Base-by-base conservation (phyloP, 208 protist species). In the Porcisia deanei region DNA sequence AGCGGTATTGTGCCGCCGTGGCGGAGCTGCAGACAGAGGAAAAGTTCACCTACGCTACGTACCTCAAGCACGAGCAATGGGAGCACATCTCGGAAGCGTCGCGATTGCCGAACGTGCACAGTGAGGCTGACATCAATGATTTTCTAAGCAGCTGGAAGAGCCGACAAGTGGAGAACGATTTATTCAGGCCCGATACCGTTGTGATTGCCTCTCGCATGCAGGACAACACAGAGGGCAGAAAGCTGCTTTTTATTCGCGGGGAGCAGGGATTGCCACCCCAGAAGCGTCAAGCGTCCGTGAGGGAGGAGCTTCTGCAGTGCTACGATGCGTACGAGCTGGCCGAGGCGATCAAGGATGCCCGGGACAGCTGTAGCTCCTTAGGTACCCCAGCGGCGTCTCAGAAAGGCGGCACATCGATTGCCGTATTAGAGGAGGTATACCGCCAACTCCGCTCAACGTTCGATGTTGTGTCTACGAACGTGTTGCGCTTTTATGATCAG, bases 111-210 rank as follows among this genome's bases (percentile, higher is more conserved):
- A 73, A 91, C 49, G 91, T 98, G n/a, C 14, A 83, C 67, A 88
- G 77, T 64, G 88, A 94, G 73, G 88, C 85, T 39, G 91, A 95
- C n/a, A 94, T 98, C 73, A 98, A 97, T 80, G 88, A 91, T 0
- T 98, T 97, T 70, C 86, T 98, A 37, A 85, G 79, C 49, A 90
- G 90, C 18, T 98, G 94, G 94, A 80, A 83, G n/a, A 86, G 89
- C 34, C 77, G 92, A 9, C 69, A 89, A 64, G 73, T 80, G 7
- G 75, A 82, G 67, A 67, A 76, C 66, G 79, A 85, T 41, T 53
- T 6, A 1, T 75, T 79, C 22, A 69, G 53, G 1, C 79, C 80
- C 10, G 55, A 85, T 12, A 91, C 87, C 2, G 73, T 68, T 6
- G 87, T 94, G 2, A 75, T 89, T 37, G 65, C 71, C 16, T 77